Evolutionary conservation across 1,284 basidiomycete species (phyloP), one percentile per base, ranked within the genome.

Genomic region (Cryptococcus hybrid): DNA sequence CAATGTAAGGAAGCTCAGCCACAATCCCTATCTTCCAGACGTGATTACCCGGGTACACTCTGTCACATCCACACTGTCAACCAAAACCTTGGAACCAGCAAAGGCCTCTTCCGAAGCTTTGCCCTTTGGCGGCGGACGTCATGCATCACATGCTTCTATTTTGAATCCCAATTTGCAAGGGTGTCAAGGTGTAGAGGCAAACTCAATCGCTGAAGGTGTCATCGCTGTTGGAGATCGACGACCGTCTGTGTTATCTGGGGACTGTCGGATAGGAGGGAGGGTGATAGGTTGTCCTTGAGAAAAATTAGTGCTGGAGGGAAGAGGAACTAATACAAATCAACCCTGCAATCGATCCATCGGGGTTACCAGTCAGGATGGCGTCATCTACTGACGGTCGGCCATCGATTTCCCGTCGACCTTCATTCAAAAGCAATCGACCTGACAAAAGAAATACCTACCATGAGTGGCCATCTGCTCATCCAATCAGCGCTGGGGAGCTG

Each of bases 41-140:
- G 30, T 45, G 13, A 57, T 60, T 37, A 52, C 58, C n/a, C 53
- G 63, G 12, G 57, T 69, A 37, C 64, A 66, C 45, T 68, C 66
- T 1, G 52, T 66, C 45, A 47, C 59, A 12, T 65, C 64, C 1
- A 64, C 59, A 0, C 48, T 70, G 9, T 30, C 34, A 43, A 42
- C 36, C 15, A 6, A 48, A 13, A 9, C 9, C 4, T 7, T 8
- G 11, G n/a, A 40, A 18, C n/a, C 36, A 15, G 49, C 59, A 3
- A 47, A 57, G 1, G 3, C 54, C 9, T 59, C 60, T 3, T 61
- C 57, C 18, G 55, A 60, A 1, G 2, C 43, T 1, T 43, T 60
- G 24, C 55, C 56, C 13, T 48, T 44, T 18, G 56, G 53, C 5
- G 56, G 47, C 11, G 42, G 47, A 12, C 38, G 48, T 37, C 46